A percentile compares a stretch with the other conserved stretches of the same genome.
phyloP scores from a whole-genome alignment of 139 green algal genomes.

The Asterochloris sp. region DNA sequence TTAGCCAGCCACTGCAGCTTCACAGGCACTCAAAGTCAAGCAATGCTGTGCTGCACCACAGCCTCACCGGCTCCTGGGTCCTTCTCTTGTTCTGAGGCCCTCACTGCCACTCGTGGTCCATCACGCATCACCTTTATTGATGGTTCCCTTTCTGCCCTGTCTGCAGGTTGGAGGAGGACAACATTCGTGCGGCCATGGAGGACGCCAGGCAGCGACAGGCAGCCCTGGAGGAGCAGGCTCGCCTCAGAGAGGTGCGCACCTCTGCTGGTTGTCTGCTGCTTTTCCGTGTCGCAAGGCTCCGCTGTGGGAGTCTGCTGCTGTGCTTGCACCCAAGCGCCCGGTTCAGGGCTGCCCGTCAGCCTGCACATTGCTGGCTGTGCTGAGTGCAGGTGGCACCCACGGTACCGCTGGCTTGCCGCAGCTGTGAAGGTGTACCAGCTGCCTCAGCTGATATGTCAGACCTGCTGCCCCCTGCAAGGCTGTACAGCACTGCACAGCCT shows the following conservation, averaged over 20 bases:
- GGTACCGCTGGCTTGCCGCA: neutral
- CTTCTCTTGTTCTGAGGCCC: too few relatives aligned
- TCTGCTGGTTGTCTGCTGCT: neutral
- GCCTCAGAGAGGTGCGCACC: neutral
- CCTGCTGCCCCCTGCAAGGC: neutral
- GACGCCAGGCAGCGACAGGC: neutral
- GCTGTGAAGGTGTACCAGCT: neutral
- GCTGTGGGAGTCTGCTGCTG: neutral
- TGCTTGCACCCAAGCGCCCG: neutral
- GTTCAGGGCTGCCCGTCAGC: neutral
- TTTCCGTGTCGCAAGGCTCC: too few relatives aligned
- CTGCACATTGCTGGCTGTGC: neutral
- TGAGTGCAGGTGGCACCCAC: neutral
- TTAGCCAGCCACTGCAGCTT: too few relatives aligned
- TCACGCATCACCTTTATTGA: neutral
- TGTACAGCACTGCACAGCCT: neutral
- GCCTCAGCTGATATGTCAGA: neutral
- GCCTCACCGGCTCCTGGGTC: too few relatives aligned
- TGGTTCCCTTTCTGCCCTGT: neutral
- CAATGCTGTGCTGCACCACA: too few relatives aligned
- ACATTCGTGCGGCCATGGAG: conserved; percentile 5
- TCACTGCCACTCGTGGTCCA: neutral
- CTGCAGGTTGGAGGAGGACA: conserved; percentile 1
- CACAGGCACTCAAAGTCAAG: too few relatives aligned
- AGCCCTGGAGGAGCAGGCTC: neutral